Conservation (phyloP, 495 filamentous ascomycete genomes). For the Trichoderma erinaceum region DNA sequence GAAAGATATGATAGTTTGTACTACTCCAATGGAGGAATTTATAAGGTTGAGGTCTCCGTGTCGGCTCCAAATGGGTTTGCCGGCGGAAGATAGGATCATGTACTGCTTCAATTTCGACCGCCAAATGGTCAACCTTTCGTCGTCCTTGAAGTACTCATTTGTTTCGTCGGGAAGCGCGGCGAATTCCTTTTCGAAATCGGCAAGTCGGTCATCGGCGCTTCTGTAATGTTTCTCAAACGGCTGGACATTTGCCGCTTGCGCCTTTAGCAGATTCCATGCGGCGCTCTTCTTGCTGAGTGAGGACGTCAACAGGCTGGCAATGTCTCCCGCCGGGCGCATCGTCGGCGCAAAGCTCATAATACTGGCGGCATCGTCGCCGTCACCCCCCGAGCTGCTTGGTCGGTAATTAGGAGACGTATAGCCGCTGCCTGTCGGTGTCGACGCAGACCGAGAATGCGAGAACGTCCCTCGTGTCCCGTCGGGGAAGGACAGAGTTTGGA, state of each 20-base stretch:
- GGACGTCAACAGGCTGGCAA: slow-evolving; percentile 77
- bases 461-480: slow-evolving; percentile 58
- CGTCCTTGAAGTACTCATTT: slow-evolving; percentile 50
- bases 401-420: slow-evolving; percentile 28
- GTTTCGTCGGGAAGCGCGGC: slow-evolving; percentile 64
- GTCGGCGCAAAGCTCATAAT: slow-evolving; percentile 77
- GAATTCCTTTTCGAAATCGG: slow-evolving; percentile 70
- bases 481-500: slow-evolving; percentile 64
- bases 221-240: slow-evolving; percentile 46
- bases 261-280: slow-evolving; percentile 53
- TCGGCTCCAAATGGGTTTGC: slow-evolving; percentile 96
- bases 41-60: slow-evolving; percentile 86
- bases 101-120: slow-evolving; percentile 92
- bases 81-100: slow-evolving; percentile 88
- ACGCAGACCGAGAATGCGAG: slow-evolving; percentile 33
- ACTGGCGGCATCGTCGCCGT: slow-evolving; percentile 74
- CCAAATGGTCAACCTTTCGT: slow-evolving; percentile 64
- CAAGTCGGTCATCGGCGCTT: slow-evolving; percentile 47
- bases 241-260: slow-evolving; percentile 51
- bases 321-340: slow-evolving; percentile 62
- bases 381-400: slow-evolving; percentile 27
- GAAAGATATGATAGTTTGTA: slow-evolving; percentile 97
- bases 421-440: slow-evolving; percentile 28
- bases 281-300: slow-evolving; percentile 51
- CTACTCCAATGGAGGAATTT: slow-evolving; percentile 88